Percentiles rank a stretch among this genome's conserved stretches.
Evolutionary conservation across 805 yeast species (phyloP).

Genomic region (Nakazawaea holstii): DNA sequence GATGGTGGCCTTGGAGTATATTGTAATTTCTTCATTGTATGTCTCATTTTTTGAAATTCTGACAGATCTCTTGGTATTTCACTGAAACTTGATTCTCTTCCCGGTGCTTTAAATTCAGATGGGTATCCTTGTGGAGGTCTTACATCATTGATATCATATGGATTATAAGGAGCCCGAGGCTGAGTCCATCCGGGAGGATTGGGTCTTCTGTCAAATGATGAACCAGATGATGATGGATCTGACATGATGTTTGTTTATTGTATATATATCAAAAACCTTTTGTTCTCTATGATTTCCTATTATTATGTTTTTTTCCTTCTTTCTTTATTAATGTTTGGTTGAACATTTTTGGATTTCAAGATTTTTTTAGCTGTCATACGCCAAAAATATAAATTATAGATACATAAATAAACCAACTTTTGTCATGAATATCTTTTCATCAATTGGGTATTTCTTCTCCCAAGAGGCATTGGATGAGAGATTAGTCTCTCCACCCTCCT

Average conservation of each 20-base stretch:
- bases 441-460: constrained; percentile 33
- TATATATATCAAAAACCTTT: no score
- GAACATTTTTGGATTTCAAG: no score
- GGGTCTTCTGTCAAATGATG: constrained; percentile 44
- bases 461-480: constrained; percentile 50
- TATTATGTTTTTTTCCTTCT: no score
- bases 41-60: constrained; percentile 61
- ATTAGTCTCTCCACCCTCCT: constrained; percentile 33
- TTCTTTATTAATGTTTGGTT: no score
- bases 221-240: no score
- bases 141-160: constrained; percentile 70
- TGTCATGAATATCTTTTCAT: neutral
- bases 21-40: constrained; percentile 67
- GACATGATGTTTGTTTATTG: no score
- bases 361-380: no score
- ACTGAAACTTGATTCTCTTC: constrained; percentile 42
- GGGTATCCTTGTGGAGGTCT: constrained; percentile 87
- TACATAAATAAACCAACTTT: no score
- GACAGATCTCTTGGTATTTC: constrained; percentile 58
- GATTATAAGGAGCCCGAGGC: constrained; percentile 82
- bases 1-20: constrained; percentile 77
- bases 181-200: constrained; percentile 77
- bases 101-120: constrained; percentile 69
- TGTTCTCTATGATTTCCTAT: no score
- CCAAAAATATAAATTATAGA: no score